phyloP scores from a whole-genome alignment of 164 flowering plant species.

The Liquidambar formosana region DNA sequence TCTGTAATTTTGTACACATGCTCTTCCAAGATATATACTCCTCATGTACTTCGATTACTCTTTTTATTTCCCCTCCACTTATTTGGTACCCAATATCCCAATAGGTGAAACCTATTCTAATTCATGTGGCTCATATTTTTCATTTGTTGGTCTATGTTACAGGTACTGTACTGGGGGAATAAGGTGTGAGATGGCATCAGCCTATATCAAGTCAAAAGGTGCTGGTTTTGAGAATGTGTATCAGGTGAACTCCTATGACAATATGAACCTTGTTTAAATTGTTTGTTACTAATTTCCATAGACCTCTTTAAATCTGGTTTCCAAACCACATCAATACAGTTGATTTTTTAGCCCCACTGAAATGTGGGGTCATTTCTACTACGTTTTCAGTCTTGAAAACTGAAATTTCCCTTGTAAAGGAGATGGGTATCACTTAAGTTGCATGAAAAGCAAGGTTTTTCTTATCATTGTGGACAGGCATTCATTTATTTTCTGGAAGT shows the following conservation, averaged over 20 bases:
- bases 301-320: background rate
- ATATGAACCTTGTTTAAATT: background rate
- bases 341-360: background rate
- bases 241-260: conserved; percentile 53
- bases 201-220: conserved; percentile 89
- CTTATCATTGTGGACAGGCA: too few relatives aligned
- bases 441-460: background rate
- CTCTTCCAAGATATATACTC: background rate
- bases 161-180: conserved; percentile 99
- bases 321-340: background rate
- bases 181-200: conserved; percentile 99
- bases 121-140: background rate
- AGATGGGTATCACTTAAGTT: background rate
- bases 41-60: background rate
- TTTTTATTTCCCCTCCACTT: background rate
- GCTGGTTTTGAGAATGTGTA: conserved; percentile 87
- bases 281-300: background rate
- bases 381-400: too few relatives aligned
- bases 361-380: background rate
- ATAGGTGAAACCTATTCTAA: background rate
- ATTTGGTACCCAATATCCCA: background rate
- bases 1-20: background rate
- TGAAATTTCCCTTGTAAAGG: background rate
- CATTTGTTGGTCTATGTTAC: conserved; percentile 16
- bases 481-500: too few relatives aligned